Conservation (phyloP, 371 early-diverging fungal species). For the Mucor sp. region DNA sequence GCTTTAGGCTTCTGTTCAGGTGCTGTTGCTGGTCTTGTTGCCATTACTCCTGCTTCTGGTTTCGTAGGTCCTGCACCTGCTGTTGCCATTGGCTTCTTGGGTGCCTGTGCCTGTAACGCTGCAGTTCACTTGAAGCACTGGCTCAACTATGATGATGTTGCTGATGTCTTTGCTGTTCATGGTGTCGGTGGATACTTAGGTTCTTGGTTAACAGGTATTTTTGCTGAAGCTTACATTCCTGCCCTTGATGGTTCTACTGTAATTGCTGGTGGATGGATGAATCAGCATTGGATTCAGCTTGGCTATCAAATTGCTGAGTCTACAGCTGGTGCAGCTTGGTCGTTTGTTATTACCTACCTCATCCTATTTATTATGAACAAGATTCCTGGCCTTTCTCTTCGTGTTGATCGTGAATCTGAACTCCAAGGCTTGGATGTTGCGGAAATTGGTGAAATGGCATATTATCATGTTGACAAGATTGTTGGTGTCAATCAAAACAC, state of each 20-base stretch:
- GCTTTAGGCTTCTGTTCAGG: slow-evolving; percentile 92
- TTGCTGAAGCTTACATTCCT: slow-evolving; percentile 78
- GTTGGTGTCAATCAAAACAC: slow-evolving; percentile 40
- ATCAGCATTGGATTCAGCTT: slow-evolving; percentile 81
- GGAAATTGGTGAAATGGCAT: slow-evolving; percentile 81
- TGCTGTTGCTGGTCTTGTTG: slow-evolving; percentile 92
- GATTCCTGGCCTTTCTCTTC: slow-evolving; percentile 77
- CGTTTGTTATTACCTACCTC: slow-evolving; percentile 74
- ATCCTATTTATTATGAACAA: slow-evolving; percentile 79
- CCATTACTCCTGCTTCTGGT: slow-evolving; percentile 92
- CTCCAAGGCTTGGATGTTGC: slow-evolving; percentile 74
- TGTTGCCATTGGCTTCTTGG: slow-evolving; percentile 80
- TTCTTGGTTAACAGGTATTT: slow-evolving; percentile 85
- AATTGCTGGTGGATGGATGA: slow-evolving; percentile 84
- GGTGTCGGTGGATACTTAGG: slow-evolving; percentile 89
- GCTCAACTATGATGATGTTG: slow-evolving; percentile 87
- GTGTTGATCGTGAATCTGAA: slow-evolving; percentile 73
- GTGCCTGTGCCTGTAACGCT: slow-evolving; percentile 73
- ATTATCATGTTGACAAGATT: slow-evolving; percentile 54
- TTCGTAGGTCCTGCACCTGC: slow-evolving; percentile 83
- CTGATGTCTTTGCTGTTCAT: slow-evolving; percentile 87
- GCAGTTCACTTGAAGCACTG: slow-evolving; percentile 77
- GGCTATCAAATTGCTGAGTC: slow-evolving; percentile 81
- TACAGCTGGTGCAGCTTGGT: slow-evolving; percentile 77
- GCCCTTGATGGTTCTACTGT: slow-evolving; percentile 67